Evolutionary conservation across 129 eudicot species (phyloP), one percentile per base, ranked within the genome.

Genomic region (sunflower (Helianthus annuus)): DNA sequence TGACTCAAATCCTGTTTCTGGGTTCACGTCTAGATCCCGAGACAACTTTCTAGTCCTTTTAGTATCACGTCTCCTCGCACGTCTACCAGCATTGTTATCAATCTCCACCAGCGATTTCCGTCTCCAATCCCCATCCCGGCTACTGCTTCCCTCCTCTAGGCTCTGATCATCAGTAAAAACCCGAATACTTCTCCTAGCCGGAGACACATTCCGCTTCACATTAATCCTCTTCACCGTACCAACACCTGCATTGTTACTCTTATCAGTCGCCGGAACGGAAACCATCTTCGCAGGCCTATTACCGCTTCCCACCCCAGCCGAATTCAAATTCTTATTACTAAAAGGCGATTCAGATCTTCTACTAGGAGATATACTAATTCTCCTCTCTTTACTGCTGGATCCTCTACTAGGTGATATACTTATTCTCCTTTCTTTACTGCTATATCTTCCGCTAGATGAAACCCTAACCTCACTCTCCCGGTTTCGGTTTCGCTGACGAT

Each of bases 251-350:
- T 66, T 79, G 71, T 48, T 69, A 17, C 87, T 81, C 82, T 87
- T 90, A 44, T 80, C 83, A 17, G 98, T 94, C 5, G 99, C 96
- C 5, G 99, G 99, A n/a, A 95, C 96, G 0, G 99, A 91, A 7
- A 95, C 90, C 99, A 95, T 82, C 73, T 95, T 95, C 48, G 86
- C 96, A 32, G 77, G 77, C 14, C 45, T 54, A 73, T 14, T 29
- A 24, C 68, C 29, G 10, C 68, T n/a, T 42, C 76, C 76, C 6
- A 51, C 67, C 34, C 38, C 68, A 52, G 32, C 27, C 0, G 22
- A 24, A 68, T 38, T 74, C 16, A 38, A 48, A 49, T 17, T 42
- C 46, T 42, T 42, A 7, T 42, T 77, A 7, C 79, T 15, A 49
- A 79, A 74, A 0, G 99, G 97, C 6, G 97, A 90, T 29, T 90